A percentile compares a stretch with the other conserved stretches of the same genome.
These are phyloP conservation scores for Cucumis cinereus DNA, from an alignment of 306 rosid genomes.

Conservation along the genomic window DNA sequence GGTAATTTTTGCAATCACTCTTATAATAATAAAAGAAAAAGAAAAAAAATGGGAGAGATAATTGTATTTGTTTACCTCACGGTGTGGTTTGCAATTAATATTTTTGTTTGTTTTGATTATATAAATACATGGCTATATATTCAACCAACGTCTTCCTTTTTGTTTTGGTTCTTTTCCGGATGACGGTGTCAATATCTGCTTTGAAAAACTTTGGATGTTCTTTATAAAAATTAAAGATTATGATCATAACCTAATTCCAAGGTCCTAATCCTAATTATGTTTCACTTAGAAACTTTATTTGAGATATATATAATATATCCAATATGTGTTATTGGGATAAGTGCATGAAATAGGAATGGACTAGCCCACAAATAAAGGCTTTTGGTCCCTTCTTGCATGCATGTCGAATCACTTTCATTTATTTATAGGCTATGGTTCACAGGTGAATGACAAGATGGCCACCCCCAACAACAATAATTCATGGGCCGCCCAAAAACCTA, in stretches of 20 bases:
- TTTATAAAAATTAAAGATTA: background rate
- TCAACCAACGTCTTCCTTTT: too few relatives aligned
- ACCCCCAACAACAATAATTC: too few relatives aligned
- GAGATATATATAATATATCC: background rate
- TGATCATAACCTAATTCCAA: background rate
- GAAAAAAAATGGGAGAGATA: too few relatives aligned
- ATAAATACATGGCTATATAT: background rate
- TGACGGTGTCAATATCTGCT: too few relatives aligned
- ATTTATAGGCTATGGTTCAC: too few relatives aligned
- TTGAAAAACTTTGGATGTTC: background rate
- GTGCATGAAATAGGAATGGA: background rate
- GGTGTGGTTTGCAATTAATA: background rate
- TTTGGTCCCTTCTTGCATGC: too few relatives aligned
- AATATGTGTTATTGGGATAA: background rate
- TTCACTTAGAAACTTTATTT: background rate
- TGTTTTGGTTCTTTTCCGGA: background rate
- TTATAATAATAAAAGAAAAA: too few relatives aligned
- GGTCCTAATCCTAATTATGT: background rate
- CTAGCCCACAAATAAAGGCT: background rate
- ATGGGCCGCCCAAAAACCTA: too few relatives aligned
- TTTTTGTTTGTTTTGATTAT: background rate
- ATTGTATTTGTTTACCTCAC: background rate
- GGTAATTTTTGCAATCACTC: too few relatives aligned
- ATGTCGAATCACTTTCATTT: too few relatives aligned
- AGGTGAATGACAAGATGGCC: too few relatives aligned